Evolutionary conservation across 2,329 filamentous ascomycete species (phyloP).

Genomic region (Thelonectria rubi): DNA sequence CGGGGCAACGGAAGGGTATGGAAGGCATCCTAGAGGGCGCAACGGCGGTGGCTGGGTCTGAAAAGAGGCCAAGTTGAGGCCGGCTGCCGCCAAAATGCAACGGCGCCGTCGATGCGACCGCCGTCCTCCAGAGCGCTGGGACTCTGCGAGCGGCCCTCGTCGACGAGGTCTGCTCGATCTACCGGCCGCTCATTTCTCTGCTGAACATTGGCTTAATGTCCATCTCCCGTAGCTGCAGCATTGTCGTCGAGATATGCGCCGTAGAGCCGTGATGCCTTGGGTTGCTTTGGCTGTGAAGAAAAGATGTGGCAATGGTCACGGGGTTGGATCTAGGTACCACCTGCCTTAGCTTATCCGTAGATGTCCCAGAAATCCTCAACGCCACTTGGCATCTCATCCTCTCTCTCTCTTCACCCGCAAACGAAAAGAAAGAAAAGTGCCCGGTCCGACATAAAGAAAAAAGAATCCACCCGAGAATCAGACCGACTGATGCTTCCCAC

Average conservation of each 20-base stretch:
- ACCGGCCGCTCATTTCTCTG: slow-evolving; percentile 35
- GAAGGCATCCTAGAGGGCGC: slow-evolving; percentile 34
- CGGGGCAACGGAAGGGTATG: slow-evolving; percentile 38
- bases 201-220: slow-evolving; percentile 23
- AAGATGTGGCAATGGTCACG: slow-evolving; percentile 10
- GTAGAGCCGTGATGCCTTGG: neutral
- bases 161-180: neutral
- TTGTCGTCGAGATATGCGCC: slow-evolving; percentile 29
- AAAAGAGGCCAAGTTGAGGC: slow-evolving; percentile 12
- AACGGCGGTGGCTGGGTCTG: slow-evolving; percentile 28
- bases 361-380: slow-evolving; percentile 7
- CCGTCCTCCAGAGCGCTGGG: slow-evolving; percentile 33
- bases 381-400: neutral
- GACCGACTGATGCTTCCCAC: slow-evolving; percentile 11
- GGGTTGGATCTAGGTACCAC: slow-evolving; percentile 1
- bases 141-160: slow-evolving; percentile 24
- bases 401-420: neutral
- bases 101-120: slow-evolving; percentile 22
- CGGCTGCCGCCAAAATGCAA: slow-evolving; percentile 25
- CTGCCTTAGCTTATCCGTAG: neutral
- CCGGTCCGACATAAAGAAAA: neutral
- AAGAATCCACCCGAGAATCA: neutral
- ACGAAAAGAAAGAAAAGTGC: neutral
- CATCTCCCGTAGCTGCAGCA: slow-evolving; percentile 26
- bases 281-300: neutral